Base-by-base conservation (phyloP, 2,329 filamentous ascomycete species). In the Rugonectria rugulosa region DNA sequence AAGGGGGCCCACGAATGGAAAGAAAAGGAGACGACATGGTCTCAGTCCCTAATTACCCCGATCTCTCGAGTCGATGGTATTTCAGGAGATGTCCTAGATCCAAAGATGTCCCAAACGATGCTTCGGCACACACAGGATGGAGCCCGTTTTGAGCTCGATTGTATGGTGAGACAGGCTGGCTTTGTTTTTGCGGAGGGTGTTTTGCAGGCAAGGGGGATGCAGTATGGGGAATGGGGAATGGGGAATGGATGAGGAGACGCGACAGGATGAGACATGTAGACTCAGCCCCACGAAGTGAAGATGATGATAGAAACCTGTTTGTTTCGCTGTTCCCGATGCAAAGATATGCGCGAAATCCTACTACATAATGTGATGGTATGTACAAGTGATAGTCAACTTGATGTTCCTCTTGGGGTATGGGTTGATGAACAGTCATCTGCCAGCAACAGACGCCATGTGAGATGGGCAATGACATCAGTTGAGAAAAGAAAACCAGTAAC, bases 91-190 rank as follows among this genome's bases (percentile, higher is more conserved):
- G 49, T 38, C 15, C 21, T 27, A 34, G 24, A 21, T 29, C 8
- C 34, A 45, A 21, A 23, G 42, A 58, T 42, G 49, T 44, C 20
- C 52, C 10, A 55, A 49, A 64, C 61, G 56, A 6, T 42, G 29
- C 44, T 53, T 44, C 11, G 27, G 32, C 26, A 29, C 34, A 32
- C 36, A n/a, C n/a, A n/a, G n/a, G n/a, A n/a, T n/a, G n/a, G n/a
- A n/a, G n/a, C n/a, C n/a, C n/a, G n/a, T n/a, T n/a, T n/a, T n/a
- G n/a, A n/a, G n/a, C n/a, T n/a, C n/a, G n/a, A n/a, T n/a, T n/a
- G n/a, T n/a, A n/a, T n/a, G 12, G 14, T n/a, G 34, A 26, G 31
- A 44, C 20, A 19, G 14, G 8, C 9, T 34, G 32, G 45, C 26
- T 49, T n/a, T n/a, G n/a, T n/a, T n/a, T n/a, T n/a, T n/a, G n/a